A percentile compares a stretch with the other conserved stretches of the same genome.
Conservation (phyloP, 1,139 yeast genomes). For the Hyphopichia fennica region DNA sequence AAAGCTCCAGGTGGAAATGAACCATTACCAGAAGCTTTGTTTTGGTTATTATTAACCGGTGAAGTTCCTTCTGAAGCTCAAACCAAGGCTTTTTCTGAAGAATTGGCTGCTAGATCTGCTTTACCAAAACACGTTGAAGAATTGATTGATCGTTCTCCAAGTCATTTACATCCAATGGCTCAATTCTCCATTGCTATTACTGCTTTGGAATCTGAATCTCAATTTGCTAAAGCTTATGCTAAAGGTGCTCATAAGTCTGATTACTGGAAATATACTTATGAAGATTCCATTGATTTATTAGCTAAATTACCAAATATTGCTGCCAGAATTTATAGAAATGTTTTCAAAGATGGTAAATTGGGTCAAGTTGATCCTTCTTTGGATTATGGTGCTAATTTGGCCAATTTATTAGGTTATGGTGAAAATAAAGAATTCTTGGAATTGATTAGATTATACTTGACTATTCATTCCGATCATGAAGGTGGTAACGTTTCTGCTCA, state of each 20-base stretch:
- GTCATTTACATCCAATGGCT: slow-evolving; percentile 95
- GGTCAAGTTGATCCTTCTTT: slow-evolving; percentile 69
- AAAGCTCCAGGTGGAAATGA: slow-evolving; percentile 85
- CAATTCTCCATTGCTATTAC: slow-evolving; percentile 92
- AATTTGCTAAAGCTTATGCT: slow-evolving; percentile 89
- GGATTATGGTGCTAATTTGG: slow-evolving; percentile 92
- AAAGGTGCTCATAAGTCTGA: slow-evolving; percentile 82
- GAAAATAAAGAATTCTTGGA: slow-evolving; percentile 79
- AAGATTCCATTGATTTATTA: slow-evolving; percentile 83
- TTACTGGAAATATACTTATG: slow-evolving; percentile 92
- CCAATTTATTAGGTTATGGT: slow-evolving; percentile 81
- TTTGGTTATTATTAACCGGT: slow-evolving; percentile 91
- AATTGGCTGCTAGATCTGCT: slow-evolving; percentile 81
- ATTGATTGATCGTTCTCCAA: slow-evolving; percentile 79
- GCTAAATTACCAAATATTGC: slow-evolving; percentile 93
- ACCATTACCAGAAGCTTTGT: slow-evolving; percentile 89
- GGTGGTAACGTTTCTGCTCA: slow-evolving; percentile 99
- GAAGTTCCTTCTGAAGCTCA: slow-evolving; percentile 80
- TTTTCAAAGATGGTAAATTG: slow-evolving; percentile 82
- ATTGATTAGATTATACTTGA: slow-evolving; percentile 88
- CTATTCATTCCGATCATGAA: slow-evolving; percentile 97
- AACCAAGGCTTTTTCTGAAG: slow-evolving; percentile 72
- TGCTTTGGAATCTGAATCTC: slow-evolving; percentile 87
- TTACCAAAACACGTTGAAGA: slow-evolving; percentile 86
- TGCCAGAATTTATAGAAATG: slow-evolving; percentile 90